A percentile compares a stretch with the other conserved stretches of the same genome.
Evolutionary conservation across 2,329 filamentous ascomycete species (phyloP).

Genomic region (Diaporthe vaccinii): DNA sequence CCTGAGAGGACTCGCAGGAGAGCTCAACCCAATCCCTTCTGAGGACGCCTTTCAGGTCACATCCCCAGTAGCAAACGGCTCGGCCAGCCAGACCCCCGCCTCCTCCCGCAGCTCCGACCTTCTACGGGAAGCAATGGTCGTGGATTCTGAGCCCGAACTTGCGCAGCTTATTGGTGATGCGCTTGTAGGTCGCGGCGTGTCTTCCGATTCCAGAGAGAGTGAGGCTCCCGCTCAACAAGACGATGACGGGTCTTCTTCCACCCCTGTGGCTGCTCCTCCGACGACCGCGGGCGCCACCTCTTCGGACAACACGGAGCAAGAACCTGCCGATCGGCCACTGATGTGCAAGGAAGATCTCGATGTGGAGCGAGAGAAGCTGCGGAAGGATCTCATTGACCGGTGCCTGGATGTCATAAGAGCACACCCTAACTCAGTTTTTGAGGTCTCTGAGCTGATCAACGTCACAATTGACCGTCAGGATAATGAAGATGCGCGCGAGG

Average conservation of each 20-base stretch:
- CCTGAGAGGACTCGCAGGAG: conserved; percentile 67
- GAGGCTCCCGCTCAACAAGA: conserved; percentile 43
- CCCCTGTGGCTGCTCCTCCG: conserved; percentile 16
- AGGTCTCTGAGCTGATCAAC: conserved; percentile 88
- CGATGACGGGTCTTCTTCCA: conserved; percentile 27
- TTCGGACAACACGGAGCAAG: conserved; percentile 42
- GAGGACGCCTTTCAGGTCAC: conserved; percentile 62
- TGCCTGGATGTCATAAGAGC: conserved; percentile 91
- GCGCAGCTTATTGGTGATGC: conserved; percentile 46
- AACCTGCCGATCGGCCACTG: conserved; percentile 47
- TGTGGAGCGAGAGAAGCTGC: conserved; percentile 77
- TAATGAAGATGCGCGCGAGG: conserved; percentile 70
- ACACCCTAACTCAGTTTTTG: conserved; percentile 90
- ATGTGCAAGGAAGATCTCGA: conserved; percentile 85
- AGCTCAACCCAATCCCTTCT: conserved; percentile 76
- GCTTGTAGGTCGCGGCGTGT: conserved; percentile 44
- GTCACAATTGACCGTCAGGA: conserved; percentile 75
- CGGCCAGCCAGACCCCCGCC: conserved; percentile 38
- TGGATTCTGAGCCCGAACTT: conserved; percentile 48
- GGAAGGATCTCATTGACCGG: conserved; percentile 85
- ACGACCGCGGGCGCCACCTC: conserved; percentile 40
- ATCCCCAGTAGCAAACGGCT: conserved; percentile 49
- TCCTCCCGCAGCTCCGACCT: conserved; percentile 40
- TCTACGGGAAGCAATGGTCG: conserved; percentile 48
- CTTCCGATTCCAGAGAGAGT: conserved; percentile 46